A percentile compares a stretch with the other conserved stretches of the same genome.
phyloP scores from a whole-genome alignment of 2,329 filamentous ascomycete species.

The Calonectria pseudoreteaudii region DNA sequence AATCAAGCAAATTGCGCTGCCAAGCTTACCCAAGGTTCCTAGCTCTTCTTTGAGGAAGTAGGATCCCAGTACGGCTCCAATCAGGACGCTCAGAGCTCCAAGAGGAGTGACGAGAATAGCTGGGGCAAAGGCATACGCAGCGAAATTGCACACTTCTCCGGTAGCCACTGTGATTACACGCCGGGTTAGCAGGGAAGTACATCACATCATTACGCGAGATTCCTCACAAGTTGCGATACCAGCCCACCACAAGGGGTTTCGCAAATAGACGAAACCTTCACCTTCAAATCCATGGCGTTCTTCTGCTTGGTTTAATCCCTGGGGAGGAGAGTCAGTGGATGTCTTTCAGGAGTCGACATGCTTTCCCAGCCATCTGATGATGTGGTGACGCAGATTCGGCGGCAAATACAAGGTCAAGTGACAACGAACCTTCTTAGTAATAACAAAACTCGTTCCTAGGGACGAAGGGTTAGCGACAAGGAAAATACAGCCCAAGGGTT shows the following conservation, averaged over 20 bases:
- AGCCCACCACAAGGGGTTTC: constrained; percentile 97
- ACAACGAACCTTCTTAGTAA: constrained; percentile 89
- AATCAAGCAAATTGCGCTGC: constrained; percentile 95
- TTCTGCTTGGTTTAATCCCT: constrained; percentile 92
- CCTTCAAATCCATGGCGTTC: constrained; percentile 96
- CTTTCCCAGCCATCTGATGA: background rate
- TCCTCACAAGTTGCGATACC: constrained; percentile 87
- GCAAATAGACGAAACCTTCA: constrained; percentile 93
- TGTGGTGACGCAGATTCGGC: background rate
- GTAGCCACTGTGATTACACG: constrained; percentile 76
- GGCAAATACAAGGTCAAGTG: background rate
- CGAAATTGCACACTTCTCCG: constrained; percentile 97
- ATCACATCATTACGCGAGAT: background rate
- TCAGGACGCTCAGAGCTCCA: constrained; percentile 92
- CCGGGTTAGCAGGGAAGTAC: constrained; percentile 33
- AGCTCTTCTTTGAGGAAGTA: constrained; percentile 94
- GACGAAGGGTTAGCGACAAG: constrained; percentile 34
- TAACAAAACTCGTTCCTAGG: constrained; percentile 93
- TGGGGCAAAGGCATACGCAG: constrained; percentile 96
- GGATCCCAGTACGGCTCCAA: constrained; percentile 92
- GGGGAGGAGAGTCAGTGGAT: constrained; percentile 28
- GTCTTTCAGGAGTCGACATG: background rate
- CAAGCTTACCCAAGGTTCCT: constrained; percentile 91
- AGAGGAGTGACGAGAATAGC: constrained; percentile 98
- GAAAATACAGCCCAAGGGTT: background rate